These are phyloP conservation scores for Chlorella sp. DNA, from an alignment of 139 green algal genomes.

Conservation along the genomic window DNA sequence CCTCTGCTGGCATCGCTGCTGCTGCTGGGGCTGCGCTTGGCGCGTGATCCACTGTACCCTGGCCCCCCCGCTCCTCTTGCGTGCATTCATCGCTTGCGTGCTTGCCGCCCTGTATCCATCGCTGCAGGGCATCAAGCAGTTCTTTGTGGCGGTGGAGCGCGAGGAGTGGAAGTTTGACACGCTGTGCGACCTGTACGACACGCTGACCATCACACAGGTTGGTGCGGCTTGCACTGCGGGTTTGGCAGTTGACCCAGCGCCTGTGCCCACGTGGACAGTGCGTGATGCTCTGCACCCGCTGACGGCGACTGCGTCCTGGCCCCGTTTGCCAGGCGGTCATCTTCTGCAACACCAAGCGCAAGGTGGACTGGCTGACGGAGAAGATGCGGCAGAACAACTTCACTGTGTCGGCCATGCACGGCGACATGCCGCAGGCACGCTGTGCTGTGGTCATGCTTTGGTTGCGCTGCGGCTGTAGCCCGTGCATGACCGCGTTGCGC, in stretches of 20 bases:
- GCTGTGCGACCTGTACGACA: constrained; percentile 99
- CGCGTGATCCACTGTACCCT: too few species aligned
- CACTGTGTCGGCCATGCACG: constrained; percentile 97
- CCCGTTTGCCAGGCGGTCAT: constrained; percentile 90
- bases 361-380: constrained; percentile 98
- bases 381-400: constrained; percentile 99
- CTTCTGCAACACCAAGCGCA: constrained; percentile 99
- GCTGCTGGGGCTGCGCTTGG: too few species aligned
- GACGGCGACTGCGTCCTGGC: too few species aligned
- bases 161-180: constrained; percentile 99
- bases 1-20: too few species aligned
- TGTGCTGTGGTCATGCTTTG: background rate
- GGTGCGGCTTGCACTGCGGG: background rate
- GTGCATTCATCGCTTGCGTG: too few species aligned
- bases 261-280: too few species aligned
- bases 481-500: too few species aligned
- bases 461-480: too few species aligned
- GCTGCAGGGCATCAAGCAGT: constrained; percentile 97
- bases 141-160: constrained; percentile 98
- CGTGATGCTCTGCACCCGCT: too few species aligned
- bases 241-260: too few species aligned
- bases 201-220: constrained; percentile 94
- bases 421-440: constrained; percentile 89
- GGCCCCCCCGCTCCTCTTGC: too few species aligned
- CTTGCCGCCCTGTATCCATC: background rate